Conservation (phyloP, 2,329 filamentous ascomycete species). For the Apiospora marii region DNA sequence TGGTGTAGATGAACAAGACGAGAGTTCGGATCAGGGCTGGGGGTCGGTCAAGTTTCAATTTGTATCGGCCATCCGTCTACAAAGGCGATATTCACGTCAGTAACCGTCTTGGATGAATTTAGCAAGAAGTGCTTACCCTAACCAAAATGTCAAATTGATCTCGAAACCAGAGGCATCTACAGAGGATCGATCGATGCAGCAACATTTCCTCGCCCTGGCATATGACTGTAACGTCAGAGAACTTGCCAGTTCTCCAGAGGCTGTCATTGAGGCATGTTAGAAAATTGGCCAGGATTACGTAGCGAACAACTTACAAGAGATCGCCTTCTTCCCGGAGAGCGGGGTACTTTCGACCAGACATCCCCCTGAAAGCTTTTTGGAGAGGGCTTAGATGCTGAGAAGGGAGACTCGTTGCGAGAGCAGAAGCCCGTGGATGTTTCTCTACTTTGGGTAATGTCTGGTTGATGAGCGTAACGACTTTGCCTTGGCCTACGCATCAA, state of each 20-base stretch:
- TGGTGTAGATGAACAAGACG: not conserved
- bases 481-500: no score
- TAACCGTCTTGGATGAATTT: not conserved
- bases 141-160: not conserved
- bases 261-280: not conserved
- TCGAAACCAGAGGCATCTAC: not conserved
- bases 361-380: no score
- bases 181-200: not conserved
- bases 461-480: no score
- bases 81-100: not conserved
- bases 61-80: not conserved
- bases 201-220: not conserved
- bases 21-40: not conserved
- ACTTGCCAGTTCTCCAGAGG: not conserved
- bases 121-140: not conserved
- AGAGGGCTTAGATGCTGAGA: no score
- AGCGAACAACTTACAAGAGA: not conserved
- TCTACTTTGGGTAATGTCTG: no score
- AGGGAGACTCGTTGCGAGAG: no score
- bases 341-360: not conserved
- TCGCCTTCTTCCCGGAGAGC: not conserved
- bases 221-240: not conserved
- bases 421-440: no score
- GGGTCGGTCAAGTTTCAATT: not conserved
- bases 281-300: no score